phyloP scores from a whole-genome alignment of 2,329 filamentous ascomycete genomes.

The Epichloe hybrida region DNA sequence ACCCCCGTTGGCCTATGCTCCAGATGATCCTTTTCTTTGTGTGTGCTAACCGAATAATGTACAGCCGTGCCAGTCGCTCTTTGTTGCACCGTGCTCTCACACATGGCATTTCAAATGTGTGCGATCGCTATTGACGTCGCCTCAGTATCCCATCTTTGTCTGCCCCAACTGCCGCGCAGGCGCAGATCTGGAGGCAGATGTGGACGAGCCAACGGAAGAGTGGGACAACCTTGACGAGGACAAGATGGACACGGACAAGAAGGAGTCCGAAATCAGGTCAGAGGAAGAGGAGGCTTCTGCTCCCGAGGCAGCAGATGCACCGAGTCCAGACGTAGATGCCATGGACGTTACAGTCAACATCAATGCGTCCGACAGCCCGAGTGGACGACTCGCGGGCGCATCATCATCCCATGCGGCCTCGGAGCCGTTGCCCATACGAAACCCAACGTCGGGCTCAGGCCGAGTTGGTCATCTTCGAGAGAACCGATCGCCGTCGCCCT shows the following conservation, averaged over 20 bases:
- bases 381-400: slow-evolving; percentile 4
- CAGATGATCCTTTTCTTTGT: neutral
- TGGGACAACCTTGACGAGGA: slow-evolving; percentile 47
- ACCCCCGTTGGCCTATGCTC: neutral
- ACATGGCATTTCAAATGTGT: slow-evolving; percentile 99
- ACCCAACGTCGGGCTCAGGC: slow-evolving; percentile 15
- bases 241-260: slow-evolving; percentile 35
- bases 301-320: slow-evolving; percentile 9
- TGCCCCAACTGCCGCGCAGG: slow-evolving; percentile 96
- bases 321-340: slow-evolving; percentile 16
- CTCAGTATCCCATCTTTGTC: slow-evolving; percentile 83
- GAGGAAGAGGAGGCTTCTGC: neutral
- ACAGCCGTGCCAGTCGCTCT: slow-evolving; percentile 92
- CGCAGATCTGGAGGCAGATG: slow-evolving; percentile 86
- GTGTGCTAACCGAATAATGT: neutral
- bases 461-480: slow-evolving; percentile 14
- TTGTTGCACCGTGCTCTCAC: slow-evolving; percentile 94
- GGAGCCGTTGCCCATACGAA: slow-evolving; percentile 22
- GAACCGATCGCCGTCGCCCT: slow-evolving; percentile 21
- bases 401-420: slow-evolving; percentile 15
- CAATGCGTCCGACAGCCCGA: slow-evolving; percentile 13
- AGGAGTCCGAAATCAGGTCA: slow-evolving; percentile 22
- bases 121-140: slow-evolving; percentile 62
- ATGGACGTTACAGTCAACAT: slow-evolving; percentile 25
- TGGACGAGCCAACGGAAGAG: slow-evolving; percentile 65